phyloP scores from a whole-genome alignment of 495 filamentous ascomycete species.

The Cladorrhinum samala region DNA sequence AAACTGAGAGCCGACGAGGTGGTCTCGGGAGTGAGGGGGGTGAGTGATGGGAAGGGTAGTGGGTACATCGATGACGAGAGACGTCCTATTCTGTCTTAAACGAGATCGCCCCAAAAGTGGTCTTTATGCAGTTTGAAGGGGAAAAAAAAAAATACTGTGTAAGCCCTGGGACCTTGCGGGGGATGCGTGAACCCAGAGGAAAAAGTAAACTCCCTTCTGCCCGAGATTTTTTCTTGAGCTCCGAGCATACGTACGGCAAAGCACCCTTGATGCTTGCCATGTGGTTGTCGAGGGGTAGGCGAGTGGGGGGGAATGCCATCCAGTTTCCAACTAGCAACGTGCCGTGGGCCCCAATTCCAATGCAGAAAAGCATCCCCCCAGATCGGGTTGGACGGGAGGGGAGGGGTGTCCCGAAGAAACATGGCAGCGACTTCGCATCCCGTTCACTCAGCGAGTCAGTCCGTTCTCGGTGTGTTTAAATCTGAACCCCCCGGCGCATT shows the following conservation, averaged over 20 bases:
- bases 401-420: conserved; percentile 17
- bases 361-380: conserved; percentile 3
- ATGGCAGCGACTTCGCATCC: conserved; percentile 8
- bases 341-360: conserved; percentile 21
- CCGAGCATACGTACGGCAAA: conserved; percentile 10
- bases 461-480: conserved; percentile 22
- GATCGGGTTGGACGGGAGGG: conserved; percentile 19
- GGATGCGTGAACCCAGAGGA: conserved; percentile 11
- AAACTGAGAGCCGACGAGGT: conserved; percentile 9
- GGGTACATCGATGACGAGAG: conserved; percentile 27
- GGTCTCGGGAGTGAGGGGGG: conserved; percentile 21
- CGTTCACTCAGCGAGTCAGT: conserved; percentile 33
- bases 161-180: no score
- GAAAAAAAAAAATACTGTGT: no score
- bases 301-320: conserved; percentile 24
- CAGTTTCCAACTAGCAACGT: conserved; percentile 12
- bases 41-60: conserved; percentile 20
- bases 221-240: conserved; percentile 21
- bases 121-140: conserved; percentile 16
- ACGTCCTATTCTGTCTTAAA: conserved; percentile 12
- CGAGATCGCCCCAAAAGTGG: conserved; percentile 19
- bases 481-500: conserved; percentile 11
- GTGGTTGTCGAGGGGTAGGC: conserved; percentile 35
- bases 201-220: conserved; percentile 19
- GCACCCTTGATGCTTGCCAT: conserved; percentile 42